Percentiles rank a stretch among this genome's conserved stretches.
phyloP scores from a whole-genome alignment of 2,329 filamentous ascomycete species.

The Trichoderma sp. region DNA sequence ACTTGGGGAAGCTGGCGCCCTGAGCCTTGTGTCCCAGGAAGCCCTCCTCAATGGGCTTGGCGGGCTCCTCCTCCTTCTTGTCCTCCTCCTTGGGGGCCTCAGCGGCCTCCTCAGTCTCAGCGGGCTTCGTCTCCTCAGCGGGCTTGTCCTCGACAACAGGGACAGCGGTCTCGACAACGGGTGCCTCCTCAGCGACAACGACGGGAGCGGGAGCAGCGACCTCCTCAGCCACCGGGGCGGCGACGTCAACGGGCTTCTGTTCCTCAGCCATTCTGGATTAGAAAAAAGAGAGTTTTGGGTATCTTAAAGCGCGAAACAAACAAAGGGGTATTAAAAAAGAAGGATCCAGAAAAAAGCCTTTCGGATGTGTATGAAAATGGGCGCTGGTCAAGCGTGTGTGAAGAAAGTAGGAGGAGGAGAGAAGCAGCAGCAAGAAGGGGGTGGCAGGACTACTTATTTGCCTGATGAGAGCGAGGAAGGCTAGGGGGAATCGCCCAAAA shows the following conservation, averaged over 20 bases:
- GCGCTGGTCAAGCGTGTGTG: slow-evolving; percentile 41
- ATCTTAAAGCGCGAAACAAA: slow-evolving; percentile 50
- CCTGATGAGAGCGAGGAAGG: slow-evolving; percentile 28
- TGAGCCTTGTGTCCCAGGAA: slow-evolving; percentile 87
- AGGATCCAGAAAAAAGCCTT: slow-evolving; percentile 44
- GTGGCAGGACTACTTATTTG: slow-evolving; percentile 51
- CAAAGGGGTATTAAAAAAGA: slow-evolving; percentile 48
- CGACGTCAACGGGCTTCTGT: slow-evolving; percentile 65
- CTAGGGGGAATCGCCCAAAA: slow-evolving; percentile 27
- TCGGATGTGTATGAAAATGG: slow-evolving; percentile 36
- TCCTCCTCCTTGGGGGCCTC: slow-evolving; percentile 49
- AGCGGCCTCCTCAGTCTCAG: slow-evolving; percentile 46
- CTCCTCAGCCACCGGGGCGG: slow-evolving; percentile 54
- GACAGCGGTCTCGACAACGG: slow-evolving; percentile 46
- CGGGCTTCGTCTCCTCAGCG: slow-evolving; percentile 44
- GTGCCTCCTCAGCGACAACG: slow-evolving; percentile 37
- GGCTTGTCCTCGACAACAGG: slow-evolving; percentile 47
- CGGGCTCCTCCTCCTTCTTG: slow-evolving; percentile 56
- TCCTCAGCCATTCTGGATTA: slow-evolving; percentile 70
- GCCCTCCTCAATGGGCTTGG: slow-evolving; percentile 79
- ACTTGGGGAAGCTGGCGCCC: slow-evolving; percentile 84
- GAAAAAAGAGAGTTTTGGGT: slow-evolving; percentile 47
- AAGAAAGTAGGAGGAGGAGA: slow-evolving; percentile 39
- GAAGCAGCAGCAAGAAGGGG: slow-evolving; percentile 39
- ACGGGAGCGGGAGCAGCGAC: slow-evolving; percentile 50